Evolutionary conservation across 139 green algal genomes (phyloP).

Genomic region (Chlorella vulgaris): DNA sequence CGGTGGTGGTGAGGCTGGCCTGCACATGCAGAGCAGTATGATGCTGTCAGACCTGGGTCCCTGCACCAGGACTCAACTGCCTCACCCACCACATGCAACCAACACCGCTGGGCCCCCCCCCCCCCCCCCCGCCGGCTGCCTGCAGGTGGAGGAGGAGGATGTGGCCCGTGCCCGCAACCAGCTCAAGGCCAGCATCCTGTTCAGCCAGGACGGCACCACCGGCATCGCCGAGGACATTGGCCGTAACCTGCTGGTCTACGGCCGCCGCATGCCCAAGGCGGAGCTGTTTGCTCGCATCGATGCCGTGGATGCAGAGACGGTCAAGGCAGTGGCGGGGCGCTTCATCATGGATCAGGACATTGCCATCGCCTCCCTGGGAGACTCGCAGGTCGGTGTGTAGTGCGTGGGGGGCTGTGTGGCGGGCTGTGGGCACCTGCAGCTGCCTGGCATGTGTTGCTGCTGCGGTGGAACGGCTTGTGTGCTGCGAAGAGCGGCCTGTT

Average conservation of each 20-base stretch:
- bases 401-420: neutral
- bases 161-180: constrained; percentile 92
- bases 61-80: no score
- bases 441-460: no score
- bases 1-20: neutral
- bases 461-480: no score
- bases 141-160: constrained; percentile 67
- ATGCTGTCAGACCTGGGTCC: no score
- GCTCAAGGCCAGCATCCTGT: constrained; percentile 87
- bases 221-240: constrained; percentile 93
- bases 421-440: neutral
- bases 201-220: constrained; percentile 67
- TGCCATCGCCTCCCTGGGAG: constrained; percentile 87
- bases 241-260: constrained; percentile 95
- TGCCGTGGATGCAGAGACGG: constrained; percentile 83
- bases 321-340: constrained; percentile 86
- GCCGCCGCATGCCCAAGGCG: constrained; percentile 89
- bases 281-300: constrained; percentile 99
- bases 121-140: no score
- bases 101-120: no score
- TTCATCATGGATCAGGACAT: constrained; percentile 94
- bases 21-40: neutral
- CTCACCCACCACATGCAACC: no score
- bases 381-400: constrained; percentile 62
- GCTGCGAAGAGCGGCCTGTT: no score